phyloP scores from a whole-genome alignment of 352 stramenopile genomes.

The Discostella stelligera region DNA sequence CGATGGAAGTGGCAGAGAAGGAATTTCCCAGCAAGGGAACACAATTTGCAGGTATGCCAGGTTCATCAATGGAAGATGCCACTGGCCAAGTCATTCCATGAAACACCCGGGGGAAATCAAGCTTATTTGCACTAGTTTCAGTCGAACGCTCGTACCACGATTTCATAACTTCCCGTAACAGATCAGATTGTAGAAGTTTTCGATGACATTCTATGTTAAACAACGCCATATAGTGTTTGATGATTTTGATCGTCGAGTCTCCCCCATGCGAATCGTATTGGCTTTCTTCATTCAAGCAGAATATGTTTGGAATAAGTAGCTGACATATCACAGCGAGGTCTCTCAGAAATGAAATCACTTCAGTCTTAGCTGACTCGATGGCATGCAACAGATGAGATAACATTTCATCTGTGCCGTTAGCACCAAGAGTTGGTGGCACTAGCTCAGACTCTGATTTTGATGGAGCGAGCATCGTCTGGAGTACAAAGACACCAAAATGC shows the following conservation, averaged over 20 bases:
- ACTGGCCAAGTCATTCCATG: conserved; percentile 31
- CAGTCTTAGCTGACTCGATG: conserved; percentile 51
- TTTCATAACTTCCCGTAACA: conserved; percentile 53
- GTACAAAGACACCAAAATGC: conserved; percentile 34
- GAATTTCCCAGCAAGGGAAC: conserved; percentile 46
- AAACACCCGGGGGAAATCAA: conserved; percentile 23
- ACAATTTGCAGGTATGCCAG: conserved; percentile 27
- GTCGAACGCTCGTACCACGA: conserved; percentile 51
- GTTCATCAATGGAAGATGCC: background rate
- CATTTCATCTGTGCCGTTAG: conserved; percentile 12
- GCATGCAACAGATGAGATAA: conserved; percentile 42
- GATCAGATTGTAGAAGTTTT: conserved; percentile 55
- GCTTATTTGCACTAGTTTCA: conserved; percentile 21
- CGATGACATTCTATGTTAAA: conserved; percentile 59
- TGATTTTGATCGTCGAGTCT: conserved; percentile 11
- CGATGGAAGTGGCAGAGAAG: background rate
- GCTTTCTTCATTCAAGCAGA: conserved; percentile 13
- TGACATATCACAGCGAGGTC: conserved; percentile 67
- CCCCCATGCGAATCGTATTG: conserved; percentile 12
- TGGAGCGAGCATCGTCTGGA: conserved; percentile 22
- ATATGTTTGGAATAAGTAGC: conserved; percentile 66
- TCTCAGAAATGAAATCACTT: conserved; percentile 63
- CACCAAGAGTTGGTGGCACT: background rate
- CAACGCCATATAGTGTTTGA: conserved; percentile 40
- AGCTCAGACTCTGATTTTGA: conserved; percentile 1